Evolutionary conservation across 2,329 filamentous ascomycete species (phyloP).

Genomic region (Epichloe sp.): DNA sequence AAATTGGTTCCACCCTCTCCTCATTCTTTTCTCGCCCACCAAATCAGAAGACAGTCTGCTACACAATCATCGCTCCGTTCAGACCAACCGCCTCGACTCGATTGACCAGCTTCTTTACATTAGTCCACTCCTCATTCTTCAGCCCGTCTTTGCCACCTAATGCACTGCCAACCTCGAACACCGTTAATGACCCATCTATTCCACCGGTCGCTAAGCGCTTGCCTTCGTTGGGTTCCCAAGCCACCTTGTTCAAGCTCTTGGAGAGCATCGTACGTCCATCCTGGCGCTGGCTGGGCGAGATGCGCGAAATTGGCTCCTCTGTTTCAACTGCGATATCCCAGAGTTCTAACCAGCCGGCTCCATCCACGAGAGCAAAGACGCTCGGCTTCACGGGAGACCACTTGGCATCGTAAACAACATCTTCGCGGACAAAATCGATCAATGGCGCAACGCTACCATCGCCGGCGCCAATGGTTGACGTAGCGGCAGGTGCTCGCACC

Average conservation of each 20-base stretch:
- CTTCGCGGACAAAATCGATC: slow-evolving; percentile 83
- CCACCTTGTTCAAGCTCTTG: slow-evolving; percentile 83
- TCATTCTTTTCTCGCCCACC: too few relatives aligned
- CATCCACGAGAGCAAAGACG: slow-evolving; percentile 89
- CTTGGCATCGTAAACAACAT: slow-evolving; percentile 88
- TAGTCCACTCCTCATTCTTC: slow-evolving; percentile 82
- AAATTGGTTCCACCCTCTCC: too few relatives aligned
- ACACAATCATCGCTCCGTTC: slow-evolving; percentile 28
- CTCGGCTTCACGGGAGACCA: slow-evolving; percentile 94
- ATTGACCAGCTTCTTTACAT: slow-evolving; percentile 78
- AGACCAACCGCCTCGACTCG: slow-evolving; percentile 53
- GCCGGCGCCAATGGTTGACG: slow-evolving; percentile 42
- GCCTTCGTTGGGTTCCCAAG: slow-evolving; percentile 87
- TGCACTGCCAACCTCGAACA: slow-evolving; percentile 81
- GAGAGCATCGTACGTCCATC: slow-evolving; percentile 57
- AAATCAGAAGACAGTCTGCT: neutral
- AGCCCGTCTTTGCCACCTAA: slow-evolving; percentile 74
- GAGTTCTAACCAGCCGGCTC: slow-evolving; percentile 79
- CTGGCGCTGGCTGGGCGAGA: slow-evolving; percentile 55
- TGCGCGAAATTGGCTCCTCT: slow-evolving; percentile 77
- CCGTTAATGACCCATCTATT: slow-evolving; percentile 76
- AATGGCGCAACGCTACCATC: slow-evolving; percentile 55
- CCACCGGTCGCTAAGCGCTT: slow-evolving; percentile 80
- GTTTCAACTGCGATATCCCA: slow-evolving; percentile 92
- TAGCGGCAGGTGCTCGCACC: slow-evolving; percentile 67